Conservation (phyloP, 2,329 filamentous ascomycete species). For the Ophiostoma sp. region DNA sequence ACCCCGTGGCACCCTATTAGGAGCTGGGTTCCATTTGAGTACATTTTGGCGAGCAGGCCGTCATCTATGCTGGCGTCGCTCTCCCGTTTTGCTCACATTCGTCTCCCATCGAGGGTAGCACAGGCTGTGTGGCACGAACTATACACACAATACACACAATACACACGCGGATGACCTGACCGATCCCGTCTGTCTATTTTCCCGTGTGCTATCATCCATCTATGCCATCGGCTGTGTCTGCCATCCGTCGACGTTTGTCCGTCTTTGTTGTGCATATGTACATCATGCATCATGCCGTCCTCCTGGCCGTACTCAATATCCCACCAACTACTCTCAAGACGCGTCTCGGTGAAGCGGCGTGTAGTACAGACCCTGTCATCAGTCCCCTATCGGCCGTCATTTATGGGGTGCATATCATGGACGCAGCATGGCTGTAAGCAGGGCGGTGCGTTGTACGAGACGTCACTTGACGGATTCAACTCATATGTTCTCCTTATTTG, state of each 20-base stretch:
- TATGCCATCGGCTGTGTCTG: background rate
- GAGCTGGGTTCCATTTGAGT: no score
- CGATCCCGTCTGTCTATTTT: background rate
- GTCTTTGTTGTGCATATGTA: background rate
- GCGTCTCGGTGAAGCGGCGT: background rate
- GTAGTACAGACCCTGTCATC: background rate
- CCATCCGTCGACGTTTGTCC: background rate
- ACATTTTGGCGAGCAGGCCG: no score
- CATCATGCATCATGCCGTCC: background rate
- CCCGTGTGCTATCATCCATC: background rate
- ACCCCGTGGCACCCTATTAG: no score
- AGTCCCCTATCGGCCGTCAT: background rate
- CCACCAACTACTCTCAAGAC: background rate
- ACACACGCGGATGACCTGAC: background rate
- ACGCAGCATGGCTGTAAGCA: no score
- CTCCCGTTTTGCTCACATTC: background rate
- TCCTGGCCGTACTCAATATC: background rate
- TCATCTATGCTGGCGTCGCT: no score
- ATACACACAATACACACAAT: background rate
- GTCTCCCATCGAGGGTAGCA: background rate
- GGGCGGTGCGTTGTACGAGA: background rate
- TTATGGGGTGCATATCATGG: no score
- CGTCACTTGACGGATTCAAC: background rate
- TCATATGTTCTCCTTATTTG: background rate
- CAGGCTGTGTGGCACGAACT: background rate